phyloP scores from a whole-genome alignment of 2,329 filamentous ascomycete genomes.

The Penicillium sp. region DNA sequence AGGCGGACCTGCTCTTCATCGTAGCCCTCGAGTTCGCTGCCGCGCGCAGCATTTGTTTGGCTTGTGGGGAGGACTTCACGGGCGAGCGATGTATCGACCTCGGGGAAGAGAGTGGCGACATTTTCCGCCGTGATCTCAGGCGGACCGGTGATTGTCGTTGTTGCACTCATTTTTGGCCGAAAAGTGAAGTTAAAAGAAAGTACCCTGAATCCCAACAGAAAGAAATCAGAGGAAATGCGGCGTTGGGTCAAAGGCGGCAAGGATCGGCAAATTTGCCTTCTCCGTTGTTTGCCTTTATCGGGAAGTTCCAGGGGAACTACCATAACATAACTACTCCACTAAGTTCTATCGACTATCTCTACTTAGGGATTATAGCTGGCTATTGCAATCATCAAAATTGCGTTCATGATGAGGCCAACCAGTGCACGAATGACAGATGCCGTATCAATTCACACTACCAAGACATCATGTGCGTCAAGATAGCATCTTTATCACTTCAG shows the following conservation, averaged over 20 bases:
- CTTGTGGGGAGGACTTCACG: constrained; percentile 48
- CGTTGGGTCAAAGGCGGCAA: constrained; percentile 12
- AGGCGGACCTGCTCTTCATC: constrained; percentile 96
- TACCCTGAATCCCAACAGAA: not conserved
- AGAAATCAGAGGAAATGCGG: constrained; percentile 6
- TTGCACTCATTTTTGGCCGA: constrained; percentile 40
- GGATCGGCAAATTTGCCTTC: constrained; percentile 6
- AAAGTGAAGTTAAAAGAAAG: not conserved
- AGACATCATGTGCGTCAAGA: not conserved
- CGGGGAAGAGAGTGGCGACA: constrained; percentile 83
- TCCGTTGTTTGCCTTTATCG: not conserved
- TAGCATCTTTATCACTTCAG: constrained; percentile 2
- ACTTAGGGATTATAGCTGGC: not conserved
- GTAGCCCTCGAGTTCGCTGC: constrained; percentile 79
- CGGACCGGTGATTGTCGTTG: constrained; percentile 48
- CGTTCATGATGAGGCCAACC: not conserved
- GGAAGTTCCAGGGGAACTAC: not conserved
- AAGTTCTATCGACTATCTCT: not conserved
- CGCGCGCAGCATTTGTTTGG: constrained; percentile 39
- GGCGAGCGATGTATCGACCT: constrained; percentile 64
- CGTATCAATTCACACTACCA: not conserved
- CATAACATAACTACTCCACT: not conserved
- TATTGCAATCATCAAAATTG: not conserved
- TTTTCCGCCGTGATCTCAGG: constrained; percentile 78
- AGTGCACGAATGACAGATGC: too few species aligned